Evolutionary conservation across 2,329 filamentous ascomycete genomes (phyloP).

Genomic region (Colletotrichum trifolii): DNA sequence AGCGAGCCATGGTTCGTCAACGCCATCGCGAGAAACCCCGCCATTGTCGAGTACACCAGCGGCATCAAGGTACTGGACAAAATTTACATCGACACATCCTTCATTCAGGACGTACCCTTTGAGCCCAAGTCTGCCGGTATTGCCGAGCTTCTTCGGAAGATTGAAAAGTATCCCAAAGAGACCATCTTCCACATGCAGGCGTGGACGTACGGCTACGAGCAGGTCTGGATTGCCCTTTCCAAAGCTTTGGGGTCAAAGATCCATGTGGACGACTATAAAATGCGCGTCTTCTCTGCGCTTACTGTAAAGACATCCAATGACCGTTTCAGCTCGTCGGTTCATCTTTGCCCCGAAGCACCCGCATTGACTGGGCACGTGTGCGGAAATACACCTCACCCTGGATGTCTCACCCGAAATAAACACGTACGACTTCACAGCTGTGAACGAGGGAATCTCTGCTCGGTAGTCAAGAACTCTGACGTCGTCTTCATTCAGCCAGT

Average conservation of each 20-base stretch:
- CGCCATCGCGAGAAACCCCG: slow-evolving; percentile 75
- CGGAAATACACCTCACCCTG: slow-evolving; percentile 76
- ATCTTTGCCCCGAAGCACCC: slow-evolving; percentile 68
- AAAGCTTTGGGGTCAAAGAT: slow-evolving; percentile 76
- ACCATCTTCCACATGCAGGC: slow-evolving; percentile 87
- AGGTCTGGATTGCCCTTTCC: slow-evolving; percentile 87
- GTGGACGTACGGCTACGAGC: slow-evolving; percentile 92
- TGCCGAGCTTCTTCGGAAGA: slow-evolving; percentile 75
- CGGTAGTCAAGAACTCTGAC: slow-evolving; percentile 55
- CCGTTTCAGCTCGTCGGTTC: slow-evolving; percentile 52
- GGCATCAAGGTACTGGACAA: slow-evolving; percentile 77
- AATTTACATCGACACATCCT: slow-evolving; percentile 91
- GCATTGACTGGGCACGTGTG: slow-evolving; percentile 78
- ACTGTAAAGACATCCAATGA: slow-evolving; percentile 54
- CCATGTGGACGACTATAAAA: slow-evolving; percentile 86
- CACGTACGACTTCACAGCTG: slow-evolving; percentile 84
- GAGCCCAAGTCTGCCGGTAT: slow-evolving; percentile 80
- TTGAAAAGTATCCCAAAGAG: slow-evolving; percentile 74
- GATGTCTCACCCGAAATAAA: slow-evolving; percentile 76
- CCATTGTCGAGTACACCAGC: slow-evolving; percentile 78
- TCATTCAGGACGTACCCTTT: slow-evolving; percentile 60
- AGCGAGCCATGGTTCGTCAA: slow-evolving; percentile 90
- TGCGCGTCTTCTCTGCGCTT: slow-evolving; percentile 76
- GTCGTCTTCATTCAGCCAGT: slow-evolving; percentile 85
- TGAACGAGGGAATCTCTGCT: slow-evolving; percentile 76